Percentiles rank a stretch among this genome's conserved stretches.
phyloP scores from a whole-genome alignment of 192 early-diverging fungal species.

The Backusella australiensis region DNA sequence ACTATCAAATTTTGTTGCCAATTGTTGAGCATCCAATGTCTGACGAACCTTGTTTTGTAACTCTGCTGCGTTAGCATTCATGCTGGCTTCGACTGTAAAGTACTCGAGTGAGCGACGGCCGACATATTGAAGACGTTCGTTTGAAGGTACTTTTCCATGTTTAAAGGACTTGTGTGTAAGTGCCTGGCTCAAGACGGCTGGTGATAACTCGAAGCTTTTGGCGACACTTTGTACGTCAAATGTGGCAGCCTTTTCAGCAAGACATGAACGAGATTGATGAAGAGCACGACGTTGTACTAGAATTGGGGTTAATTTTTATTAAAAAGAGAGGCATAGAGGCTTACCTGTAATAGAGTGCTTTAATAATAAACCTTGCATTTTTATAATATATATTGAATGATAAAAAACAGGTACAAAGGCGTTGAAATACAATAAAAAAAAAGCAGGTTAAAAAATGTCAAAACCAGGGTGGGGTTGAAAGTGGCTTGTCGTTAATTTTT shows the following conservation, averaged over 20 bases:
- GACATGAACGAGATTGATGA: conserved; percentile 2
- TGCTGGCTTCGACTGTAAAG: background rate
- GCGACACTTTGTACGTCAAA: conserved; percentile 21
- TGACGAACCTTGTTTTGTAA: background rate
- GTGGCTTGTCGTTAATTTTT: background rate
- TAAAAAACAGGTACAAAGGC: background rate
- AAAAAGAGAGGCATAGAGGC: background rate
- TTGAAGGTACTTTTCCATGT: conserved; percentile 45
- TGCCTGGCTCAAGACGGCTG: conserved; percentile 42
- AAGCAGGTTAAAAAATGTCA: background rate
- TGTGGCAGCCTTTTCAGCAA: background rate
- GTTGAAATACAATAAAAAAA: background rate
- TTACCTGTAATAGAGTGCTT: background rate
- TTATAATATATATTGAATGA: background rate
- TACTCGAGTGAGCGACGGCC: conserved; percentile 20
- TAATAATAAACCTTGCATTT: conserved; percentile 5
- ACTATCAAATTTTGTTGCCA: conserved; percentile 13
- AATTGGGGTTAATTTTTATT: background rate
- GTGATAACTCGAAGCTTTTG: conserved; percentile 20
- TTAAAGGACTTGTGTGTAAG: conserved; percentile 50
- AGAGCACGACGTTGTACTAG: conserved; percentile 10
- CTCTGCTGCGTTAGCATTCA: background rate
- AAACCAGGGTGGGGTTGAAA: background rate
- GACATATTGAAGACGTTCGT: conserved; percentile 35
- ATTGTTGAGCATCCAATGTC: background rate